phyloP scores from a whole-genome alignment of 768 basidiomycete genomes.

The Mrakia hoshinonis region DNA sequence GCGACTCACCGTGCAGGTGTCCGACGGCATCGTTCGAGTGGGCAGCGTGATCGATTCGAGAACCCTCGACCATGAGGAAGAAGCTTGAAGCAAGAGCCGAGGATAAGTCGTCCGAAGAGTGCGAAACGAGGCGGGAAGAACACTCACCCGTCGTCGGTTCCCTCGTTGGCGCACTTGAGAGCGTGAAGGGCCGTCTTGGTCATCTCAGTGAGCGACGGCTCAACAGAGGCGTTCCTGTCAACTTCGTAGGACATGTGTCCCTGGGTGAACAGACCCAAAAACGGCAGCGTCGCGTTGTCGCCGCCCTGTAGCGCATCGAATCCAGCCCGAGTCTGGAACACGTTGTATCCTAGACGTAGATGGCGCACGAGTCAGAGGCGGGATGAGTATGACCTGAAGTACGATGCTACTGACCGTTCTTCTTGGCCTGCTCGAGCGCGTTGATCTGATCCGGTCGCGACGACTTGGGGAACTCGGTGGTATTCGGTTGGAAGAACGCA shows the following conservation, averaged over 20 bases:
- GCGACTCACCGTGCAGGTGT: conserved; percentile 21
- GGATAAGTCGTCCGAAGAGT: too few species aligned
- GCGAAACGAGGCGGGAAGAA: too few species aligned
- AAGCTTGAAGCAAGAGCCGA: too few species aligned
- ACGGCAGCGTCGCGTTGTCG: conserved; percentile 20
- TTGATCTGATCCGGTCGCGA: conserved; percentile 34
- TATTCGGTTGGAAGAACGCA: conserved; percentile 24
- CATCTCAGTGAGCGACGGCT: conserved; percentile 36
- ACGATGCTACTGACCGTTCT: conserved; percentile 7
- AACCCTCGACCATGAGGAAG: conserved; percentile 36
- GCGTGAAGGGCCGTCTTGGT: conserved; percentile 32
- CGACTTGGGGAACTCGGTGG: conserved; percentile 22
- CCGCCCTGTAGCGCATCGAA: conserved; percentile 23
- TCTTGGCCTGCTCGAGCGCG: conserved; percentile 25
- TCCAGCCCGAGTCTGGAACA: conserved; percentile 9
- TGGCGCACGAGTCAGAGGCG: neutral
- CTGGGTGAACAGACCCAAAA: conserved; percentile 33
- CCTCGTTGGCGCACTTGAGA: conserved; percentile 22
- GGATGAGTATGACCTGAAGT: neutral
- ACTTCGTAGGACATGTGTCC: conserved; percentile 32
- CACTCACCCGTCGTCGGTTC: conserved; percentile 30
- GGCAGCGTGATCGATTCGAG: conserved; percentile 32
- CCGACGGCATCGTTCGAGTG: conserved; percentile 25
- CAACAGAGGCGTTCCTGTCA: conserved; percentile 32
- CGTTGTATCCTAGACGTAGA: conserved; percentile 5